Evolutionary conservation across 1,284 basidiomycete genomes (phyloP), one percentile per base, ranked within the genome.

Genomic region (Papiliotrema terrestris): DNA sequence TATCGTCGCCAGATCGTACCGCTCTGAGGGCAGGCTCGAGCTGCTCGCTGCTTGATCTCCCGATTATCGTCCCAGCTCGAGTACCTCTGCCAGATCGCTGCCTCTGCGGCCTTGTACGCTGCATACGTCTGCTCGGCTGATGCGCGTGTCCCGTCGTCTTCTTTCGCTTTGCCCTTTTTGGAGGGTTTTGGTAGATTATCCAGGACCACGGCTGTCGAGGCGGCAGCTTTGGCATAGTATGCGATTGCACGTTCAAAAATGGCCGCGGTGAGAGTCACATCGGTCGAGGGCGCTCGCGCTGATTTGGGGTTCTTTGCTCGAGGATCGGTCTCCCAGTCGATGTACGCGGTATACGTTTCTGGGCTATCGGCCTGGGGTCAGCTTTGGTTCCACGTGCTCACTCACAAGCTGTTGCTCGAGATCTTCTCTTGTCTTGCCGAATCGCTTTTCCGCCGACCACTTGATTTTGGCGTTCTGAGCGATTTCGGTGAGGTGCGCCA

Each of bases 171-270:
- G 79, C 66, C 88, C 86, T 20, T 84, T 82, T 45, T 53, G 23
- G 15, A 37, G 14, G 49, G 55, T 29, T 61, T 54, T 14, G 19
- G 77, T 80, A 8, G 64, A 80, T 75, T 65, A 78, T 83, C 4
- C n/a, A 51, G 36, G 37, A 48, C n/a, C 50, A 23, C 56, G 45
- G 56, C 57, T n/a, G 45, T 29, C 36, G 14, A 8, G 3, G 84
- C 85, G 1, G 85, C 86, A 59, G 88, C 62, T 11, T 52, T 51
- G 19, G 65, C 58, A 50, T 68, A 70, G n/a, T 57, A 84, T 2
- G 85, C 78, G 45, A 92, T 84, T 0, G 89, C 86, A 11, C 91
- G 83, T 71, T 94, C 90, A 64, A 87, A 89, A 1, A 91, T 77
- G 1, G 80, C 80, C 4, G 78, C 75, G 26, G 87, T 78, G 8